Percentiles rank a stretch among this genome's conserved stretches.
These are phyloP conservation scores for Neurospora sp. DNA, from an alignment of 495 filamentous ascomycete genomes.

Conservation along the genomic window DNA sequence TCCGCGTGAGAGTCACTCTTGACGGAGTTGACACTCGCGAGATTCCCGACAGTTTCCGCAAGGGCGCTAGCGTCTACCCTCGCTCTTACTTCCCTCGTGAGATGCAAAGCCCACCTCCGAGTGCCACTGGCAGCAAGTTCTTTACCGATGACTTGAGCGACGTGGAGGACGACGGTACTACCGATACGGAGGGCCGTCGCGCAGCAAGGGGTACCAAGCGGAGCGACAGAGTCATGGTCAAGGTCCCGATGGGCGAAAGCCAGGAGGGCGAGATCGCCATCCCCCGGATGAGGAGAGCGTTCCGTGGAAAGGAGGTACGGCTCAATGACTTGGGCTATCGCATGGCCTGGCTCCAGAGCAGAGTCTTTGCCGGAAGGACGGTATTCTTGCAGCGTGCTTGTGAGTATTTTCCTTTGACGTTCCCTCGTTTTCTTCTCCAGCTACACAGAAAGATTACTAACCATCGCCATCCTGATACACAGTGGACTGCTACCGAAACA, in stretches of 20 bases:
- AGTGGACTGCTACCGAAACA: slow-evolving; percentile 95
- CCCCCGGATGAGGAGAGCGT: slow-evolving; percentile 55
- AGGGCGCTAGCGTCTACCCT: slow-evolving; percentile 77
- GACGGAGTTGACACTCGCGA: slow-evolving; percentile 85
- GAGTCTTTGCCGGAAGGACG: slow-evolving; percentile 72
- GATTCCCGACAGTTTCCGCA: slow-evolving; percentile 88
- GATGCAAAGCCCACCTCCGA: slow-evolving; percentile 69
- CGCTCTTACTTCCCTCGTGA: slow-evolving; percentile 81
- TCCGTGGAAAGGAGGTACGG: slow-evolving; percentile 67
- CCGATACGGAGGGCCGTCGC: slow-evolving; percentile 39
- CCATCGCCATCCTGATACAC: neutral
- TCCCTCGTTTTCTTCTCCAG: neutral
- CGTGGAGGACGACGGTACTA: slow-evolving; percentile 45
- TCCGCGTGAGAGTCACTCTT: slow-evolving; percentile 79
- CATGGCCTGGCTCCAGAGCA: slow-evolving; percentile 90
- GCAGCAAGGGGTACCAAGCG: slow-evolving; percentile 13
- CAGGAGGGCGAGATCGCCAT: slow-evolving; percentile 58
- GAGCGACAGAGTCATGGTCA: slow-evolving; percentile 22
- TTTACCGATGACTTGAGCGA: slow-evolving; percentile 48
- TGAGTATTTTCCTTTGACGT: slow-evolving; percentile 35
- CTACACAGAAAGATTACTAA: neutral
- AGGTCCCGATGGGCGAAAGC: slow-evolving; percentile 60
- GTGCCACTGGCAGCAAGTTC: slow-evolving; percentile 53
- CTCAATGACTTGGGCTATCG: slow-evolving; percentile 90
- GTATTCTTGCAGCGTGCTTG: slow-evolving; percentile 87